phyloP scores from a whole-genome alignment of 768 basidiomycete genomes.

The Suillus subluteus region DNA sequence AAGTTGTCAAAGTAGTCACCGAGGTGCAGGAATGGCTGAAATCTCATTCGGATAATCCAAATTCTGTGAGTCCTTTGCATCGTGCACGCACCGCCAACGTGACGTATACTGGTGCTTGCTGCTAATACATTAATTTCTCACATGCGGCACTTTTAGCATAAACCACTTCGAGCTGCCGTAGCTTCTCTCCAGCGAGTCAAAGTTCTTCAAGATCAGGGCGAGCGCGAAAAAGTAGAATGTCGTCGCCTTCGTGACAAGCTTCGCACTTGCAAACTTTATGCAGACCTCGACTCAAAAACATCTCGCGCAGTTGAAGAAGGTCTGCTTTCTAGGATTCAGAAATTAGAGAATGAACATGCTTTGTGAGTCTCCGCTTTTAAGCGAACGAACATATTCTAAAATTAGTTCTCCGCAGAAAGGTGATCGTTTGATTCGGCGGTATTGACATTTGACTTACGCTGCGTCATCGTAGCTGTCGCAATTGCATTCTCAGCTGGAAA shows the following conservation, averaged over 20 bases:
- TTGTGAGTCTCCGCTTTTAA: slow-evolving; percentile 25
- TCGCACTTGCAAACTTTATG: slow-evolving; percentile 30
- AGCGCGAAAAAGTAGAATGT: slow-evolving; percentile 35
- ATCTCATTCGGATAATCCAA: slow-evolving; percentile 41
- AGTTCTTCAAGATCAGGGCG: slow-evolving; percentile 37
- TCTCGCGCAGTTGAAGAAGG: slow-evolving; percentile 40
- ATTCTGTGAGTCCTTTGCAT: slow-evolving; percentile 31
- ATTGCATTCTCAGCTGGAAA: slow-evolving; percentile 39
- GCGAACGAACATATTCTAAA: slow-evolving; percentile 2
- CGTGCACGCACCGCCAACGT: not conserved
- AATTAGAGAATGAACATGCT: slow-evolving; percentile 33
- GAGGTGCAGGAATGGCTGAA: slow-evolving; percentile 59
- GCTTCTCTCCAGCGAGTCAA: slow-evolving; percentile 44
- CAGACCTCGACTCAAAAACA: slow-evolving; percentile 36
- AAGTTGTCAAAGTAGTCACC: slow-evolving; percentile 42
- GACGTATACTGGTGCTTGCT: not conserved
- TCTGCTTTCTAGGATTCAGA: slow-evolving; percentile 34
- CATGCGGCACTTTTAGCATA: slow-evolving; percentile 30
- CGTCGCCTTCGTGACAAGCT: slow-evolving; percentile 37
- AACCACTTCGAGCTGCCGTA: slow-evolving; percentile 34
- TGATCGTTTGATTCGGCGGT: not conserved
- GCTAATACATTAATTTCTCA: slow-evolving; percentile 22
- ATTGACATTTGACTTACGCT: slow-evolving; percentile 17
- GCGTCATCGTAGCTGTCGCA: slow-evolving; percentile 32
- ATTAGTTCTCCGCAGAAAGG: slow-evolving; percentile 7